Evolutionary conservation across 225 moss, liverwort and hornwort species (phyloP), one percentile per base, ranked within the genome.

Genomic region (Rhytidiadelphus loreus): DNA sequence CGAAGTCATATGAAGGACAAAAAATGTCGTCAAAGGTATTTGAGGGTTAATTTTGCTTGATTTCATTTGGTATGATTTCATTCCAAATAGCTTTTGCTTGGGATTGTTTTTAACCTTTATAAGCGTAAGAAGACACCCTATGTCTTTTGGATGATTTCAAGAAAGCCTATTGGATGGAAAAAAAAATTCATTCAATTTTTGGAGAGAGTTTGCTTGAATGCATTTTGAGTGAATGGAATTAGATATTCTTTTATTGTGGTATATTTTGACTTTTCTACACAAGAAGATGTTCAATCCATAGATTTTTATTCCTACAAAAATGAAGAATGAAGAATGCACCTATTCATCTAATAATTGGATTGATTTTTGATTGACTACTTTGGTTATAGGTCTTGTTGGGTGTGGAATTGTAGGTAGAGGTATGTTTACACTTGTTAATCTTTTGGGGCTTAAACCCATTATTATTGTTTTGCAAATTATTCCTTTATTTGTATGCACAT

Each of bases 1-100:
- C n/a, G n/a, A 50, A 21, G 1, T 75, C 48, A 48, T 74, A 7
- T 11, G 3, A 73, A 19, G 11, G 11, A 39, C 13, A 69, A 0
- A 24, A 69, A 26, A 43, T 0, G 1, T 26, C 5, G 2, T 8
- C 41, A 23, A 23, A 2, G 4, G 2, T 1, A 0, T 24, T n/a
- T 69, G 8, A 39, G 4, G 69, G 41, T 41, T 41, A 70, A 25
- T 25, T 41, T 70, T 70, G 5, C 8, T 41, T 41, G 14, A 69
- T 69, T 69, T 69, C 3, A 70, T 25, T 5, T 70, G 7, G 0
- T 70, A 70, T 25, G 25, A 2, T 70, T 24, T 41, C 13, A 3
- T 26, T 71, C 16, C 2, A 12, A 26, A 43, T 71, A 26, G 26
- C 2, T 71, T 9, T 43, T 71, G 15, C 0, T 71, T 43, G 16